Evolutionary conservation across 2,329 filamentous ascomycete species (phyloP), one percentile per base, ranked within the genome.

Genomic region (Pseudogymnoascus sp.): DNA sequence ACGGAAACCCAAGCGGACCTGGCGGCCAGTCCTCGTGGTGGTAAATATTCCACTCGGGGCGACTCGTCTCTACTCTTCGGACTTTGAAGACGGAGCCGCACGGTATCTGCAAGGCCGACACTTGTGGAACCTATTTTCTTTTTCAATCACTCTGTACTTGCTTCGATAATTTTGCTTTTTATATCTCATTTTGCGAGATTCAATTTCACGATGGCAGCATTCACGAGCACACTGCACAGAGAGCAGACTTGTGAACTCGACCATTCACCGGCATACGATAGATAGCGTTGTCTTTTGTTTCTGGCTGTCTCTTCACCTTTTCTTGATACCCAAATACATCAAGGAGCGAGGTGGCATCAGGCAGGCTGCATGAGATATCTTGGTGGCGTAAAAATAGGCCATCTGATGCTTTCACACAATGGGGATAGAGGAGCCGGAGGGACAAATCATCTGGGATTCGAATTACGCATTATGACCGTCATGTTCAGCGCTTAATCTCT

Each of bases 1-100:
- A 82, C 69, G 80, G 80, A 71, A 82, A 82, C 72, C 80, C 80
- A 66, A 78, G 77, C 63, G 77, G 77, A 61, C 75, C 70, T 39
- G 76, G 78, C 64, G 80, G 79, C 67, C 78, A 76, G 60, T 75
- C 70, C 67, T 83, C 70, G 64, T 84, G 80, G 81, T 83, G 81
- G 81, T 83, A 83, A 70, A 71, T 65, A n/a, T 28, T 58, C 62
- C 47, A 50, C 61, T 61, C 61, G 60, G 60, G 62, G 65, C 62
- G 15, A 36, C 62, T 66, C 66, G 59, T 36, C 61, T 64, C 60
- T 62, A 63, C 50, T 59, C 41, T 28, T 50, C 22, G 15, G 57
- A 28, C 60, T 66, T 43, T 22, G n/a, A 30, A 25, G 50, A 35
- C 9, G 59, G 15, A 25, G 57, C 8, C 50, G n/a, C 7, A 28